A percentile compares a stretch with the other conserved stretches of the same genome.
phyloP scores from a whole-genome alignment of 352 stramenopile species.

The Phytophthora macrochlamydospora region DNA sequence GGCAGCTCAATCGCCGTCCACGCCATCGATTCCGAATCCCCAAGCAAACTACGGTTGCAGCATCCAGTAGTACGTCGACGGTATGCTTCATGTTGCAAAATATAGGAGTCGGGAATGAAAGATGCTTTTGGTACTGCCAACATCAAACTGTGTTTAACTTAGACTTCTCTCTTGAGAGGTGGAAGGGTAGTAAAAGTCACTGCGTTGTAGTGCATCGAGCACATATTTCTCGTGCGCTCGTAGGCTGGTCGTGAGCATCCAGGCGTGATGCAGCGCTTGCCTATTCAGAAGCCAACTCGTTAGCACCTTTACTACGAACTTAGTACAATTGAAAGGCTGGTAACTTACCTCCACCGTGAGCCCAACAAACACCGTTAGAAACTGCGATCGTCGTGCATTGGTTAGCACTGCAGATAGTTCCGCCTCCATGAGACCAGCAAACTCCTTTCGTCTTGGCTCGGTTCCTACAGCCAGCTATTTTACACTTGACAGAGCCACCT shows the following conservation, averaged over 20 bases:
- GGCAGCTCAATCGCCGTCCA: too few species aligned
- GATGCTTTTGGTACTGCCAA: too few species aligned
- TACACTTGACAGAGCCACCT: conserved; percentile 26
- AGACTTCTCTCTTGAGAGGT: conserved; percentile 10
- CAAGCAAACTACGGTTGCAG: too few species aligned
- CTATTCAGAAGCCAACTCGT: conserved; percentile 4
- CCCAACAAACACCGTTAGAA: conserved; percentile 41
- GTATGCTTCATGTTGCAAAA: too few species aligned
- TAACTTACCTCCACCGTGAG: conserved; percentile 31
- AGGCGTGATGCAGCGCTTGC: conserved; percentile 49
- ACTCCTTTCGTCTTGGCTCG: conserved; percentile 41
- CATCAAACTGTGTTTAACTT: background rate
- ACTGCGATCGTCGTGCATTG: conserved; percentile 40
- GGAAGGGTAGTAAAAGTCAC: conserved; percentile 1
- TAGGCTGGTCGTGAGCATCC: conserved; percentile 56
- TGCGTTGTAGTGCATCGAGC: conserved; percentile 50
- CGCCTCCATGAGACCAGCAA: conserved; percentile 43
- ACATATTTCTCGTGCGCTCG: conserved; percentile 63
- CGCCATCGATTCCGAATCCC: too few species aligned
- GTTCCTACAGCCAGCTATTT: conserved; percentile 35
- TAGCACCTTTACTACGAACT: background rate
- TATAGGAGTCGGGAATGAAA: too few species aligned
- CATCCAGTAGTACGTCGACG: too few species aligned
- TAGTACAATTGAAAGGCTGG: background rate
- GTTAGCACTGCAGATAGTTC: conserved; percentile 32